Evolutionary conservation across 1,284 basidiomycete species (phyloP).

Genomic region (Leccinum angustisporum): DNA sequence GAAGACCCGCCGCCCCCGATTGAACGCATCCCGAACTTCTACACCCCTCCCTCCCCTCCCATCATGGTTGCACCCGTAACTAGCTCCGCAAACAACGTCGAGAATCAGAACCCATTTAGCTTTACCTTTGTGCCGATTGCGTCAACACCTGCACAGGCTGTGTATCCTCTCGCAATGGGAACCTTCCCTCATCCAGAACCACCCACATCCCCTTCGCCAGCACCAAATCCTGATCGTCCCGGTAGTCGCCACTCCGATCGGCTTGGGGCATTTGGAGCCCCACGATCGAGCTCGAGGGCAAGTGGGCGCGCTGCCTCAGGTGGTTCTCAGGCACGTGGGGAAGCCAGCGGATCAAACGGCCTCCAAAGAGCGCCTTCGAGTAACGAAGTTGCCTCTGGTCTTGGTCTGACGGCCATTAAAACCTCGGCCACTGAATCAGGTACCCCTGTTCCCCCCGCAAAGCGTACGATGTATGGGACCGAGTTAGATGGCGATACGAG

Average conservation of each 20-base stretch:
- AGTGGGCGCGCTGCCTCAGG: constrained; percentile 33
- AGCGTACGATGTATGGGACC: constrained; percentile 78
- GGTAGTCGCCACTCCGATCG: constrained; percentile 36
- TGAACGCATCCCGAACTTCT: constrained; percentile 51
- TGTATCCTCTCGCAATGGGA: constrained; percentile 41
- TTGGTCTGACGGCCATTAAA: constrained; percentile 38
- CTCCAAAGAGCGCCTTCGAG: constrained; percentile 35
- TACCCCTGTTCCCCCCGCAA: constrained; percentile 39
- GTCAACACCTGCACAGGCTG: constrained; percentile 48
- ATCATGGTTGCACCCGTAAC: constrained; percentile 36
- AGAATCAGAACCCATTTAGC: constrained; percentile 55
- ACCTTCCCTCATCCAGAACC: constrained; percentile 65
- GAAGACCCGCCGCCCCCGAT: constrained; percentile 50
- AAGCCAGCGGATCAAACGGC: constrained; percentile 28
- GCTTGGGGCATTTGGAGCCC: constrained; percentile 31
- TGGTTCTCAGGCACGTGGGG: constrained; percentile 29
- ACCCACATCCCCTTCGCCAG: constrained; percentile 69
- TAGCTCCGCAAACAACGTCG: constrained; percentile 47
- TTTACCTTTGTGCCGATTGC: constrained; percentile 53
- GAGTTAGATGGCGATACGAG: constrained; percentile 72
- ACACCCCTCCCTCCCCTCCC: constrained; percentile 40
- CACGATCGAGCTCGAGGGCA: constrained; percentile 34
- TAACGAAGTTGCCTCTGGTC: constrained; percentile 39
- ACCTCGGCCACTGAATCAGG: constrained; percentile 32
- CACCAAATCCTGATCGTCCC: constrained; percentile 38